Conservation (phyloP, 139 green algal species). For the Dunaliella primolecta region DNA sequence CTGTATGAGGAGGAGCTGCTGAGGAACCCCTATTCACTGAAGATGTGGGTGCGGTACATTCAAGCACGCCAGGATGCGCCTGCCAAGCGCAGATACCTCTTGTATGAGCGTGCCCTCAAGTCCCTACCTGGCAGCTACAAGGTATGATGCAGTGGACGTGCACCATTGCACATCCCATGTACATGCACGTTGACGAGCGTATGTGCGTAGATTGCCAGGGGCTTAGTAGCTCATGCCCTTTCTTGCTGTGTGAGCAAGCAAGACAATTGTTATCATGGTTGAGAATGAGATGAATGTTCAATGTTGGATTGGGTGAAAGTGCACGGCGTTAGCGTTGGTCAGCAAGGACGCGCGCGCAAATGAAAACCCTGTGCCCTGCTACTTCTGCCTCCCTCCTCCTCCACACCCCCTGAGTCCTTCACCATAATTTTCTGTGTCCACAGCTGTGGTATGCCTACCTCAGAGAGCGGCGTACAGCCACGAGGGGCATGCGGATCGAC, state of each 20-base stretch:
- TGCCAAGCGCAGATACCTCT: slow-evolving; percentile 66
- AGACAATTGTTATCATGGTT: no score
- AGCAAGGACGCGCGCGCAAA: not conserved
- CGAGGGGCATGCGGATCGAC: slow-evolving; percentile 60
- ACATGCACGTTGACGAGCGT: not conserved
- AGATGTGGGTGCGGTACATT: slow-evolving; percentile 92
- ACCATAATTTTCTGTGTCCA: not conserved
- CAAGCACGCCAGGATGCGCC: slow-evolving; percentile 68
- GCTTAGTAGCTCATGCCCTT: no score
- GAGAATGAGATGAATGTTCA: no score
- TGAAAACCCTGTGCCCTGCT: not conserved
- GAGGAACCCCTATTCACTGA: slow-evolving; percentile 87
- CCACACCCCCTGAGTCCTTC: not conserved
- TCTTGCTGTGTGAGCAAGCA: no score
- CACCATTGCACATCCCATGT: not conserved
- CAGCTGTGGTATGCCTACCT: slow-evolving; percentile 92
- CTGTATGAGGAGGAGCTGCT: slow-evolving; percentile 97
- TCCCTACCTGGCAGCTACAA: slow-evolving; percentile 93
- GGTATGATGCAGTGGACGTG: slow-evolving; percentile 40
- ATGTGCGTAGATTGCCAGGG: no score
- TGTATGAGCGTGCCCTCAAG: slow-evolving; percentile 90
- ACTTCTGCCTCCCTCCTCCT: not conserved
- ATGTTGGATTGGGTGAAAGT: no score
- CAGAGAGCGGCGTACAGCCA: slow-evolving; percentile 62
- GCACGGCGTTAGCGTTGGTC: no score